Conservation (phyloP, 2,329 filamentous ascomycete species). For the Verticillium zaregamsianum region DNA sequence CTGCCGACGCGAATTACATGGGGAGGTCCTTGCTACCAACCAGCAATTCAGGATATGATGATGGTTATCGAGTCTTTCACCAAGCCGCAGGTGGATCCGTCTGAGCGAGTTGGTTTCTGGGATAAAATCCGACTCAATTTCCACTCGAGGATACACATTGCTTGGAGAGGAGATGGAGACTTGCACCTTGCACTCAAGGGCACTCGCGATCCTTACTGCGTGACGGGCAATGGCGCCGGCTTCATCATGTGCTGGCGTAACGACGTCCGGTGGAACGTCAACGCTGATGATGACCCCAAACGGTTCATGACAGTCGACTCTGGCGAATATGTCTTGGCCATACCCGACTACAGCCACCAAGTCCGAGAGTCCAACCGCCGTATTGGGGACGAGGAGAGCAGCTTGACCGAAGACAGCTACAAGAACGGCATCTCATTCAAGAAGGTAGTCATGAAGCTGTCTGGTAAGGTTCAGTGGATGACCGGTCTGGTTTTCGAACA, state of each 20-base stretch:
- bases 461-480: slow-evolving; percentile 91
- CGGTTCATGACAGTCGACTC: slow-evolving; percentile 95
- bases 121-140: slow-evolving; percentile 95
- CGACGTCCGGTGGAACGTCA: slow-evolving; percentile 83
- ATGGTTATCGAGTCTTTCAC: slow-evolving; percentile 98
- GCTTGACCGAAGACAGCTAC: slow-evolving; percentile 58
- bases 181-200: slow-evolving; percentile 91
- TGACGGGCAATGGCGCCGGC: slow-evolving; percentile 88
- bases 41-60: slow-evolving; percentile 99
- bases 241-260: slow-evolving; percentile 99
- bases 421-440: slow-evolving; percentile 84
- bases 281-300: slow-evolving; percentile 80
- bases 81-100: slow-evolving; percentile 89
- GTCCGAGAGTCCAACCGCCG: slow-evolving; percentile 61
- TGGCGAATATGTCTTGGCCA: slow-evolving; percentile 88
- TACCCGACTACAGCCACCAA: slow-evolving; percentile 89
- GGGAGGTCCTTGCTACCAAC: slow-evolving; percentile 89
- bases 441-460: slow-evolving; percentile 98
- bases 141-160: slow-evolving; percentile 82
- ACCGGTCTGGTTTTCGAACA: slow-evolving; percentile 90
- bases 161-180: slow-evolving; percentile 94
- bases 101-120: slow-evolving; percentile 95
- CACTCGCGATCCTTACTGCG: slow-evolving; percentile 85
- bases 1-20: slow-evolving; percentile 92
- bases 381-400: slow-evolving; percentile 52